Conservation (phyloP, 768 basidiomycete species). For the Lentinula raphanica region DNA sequence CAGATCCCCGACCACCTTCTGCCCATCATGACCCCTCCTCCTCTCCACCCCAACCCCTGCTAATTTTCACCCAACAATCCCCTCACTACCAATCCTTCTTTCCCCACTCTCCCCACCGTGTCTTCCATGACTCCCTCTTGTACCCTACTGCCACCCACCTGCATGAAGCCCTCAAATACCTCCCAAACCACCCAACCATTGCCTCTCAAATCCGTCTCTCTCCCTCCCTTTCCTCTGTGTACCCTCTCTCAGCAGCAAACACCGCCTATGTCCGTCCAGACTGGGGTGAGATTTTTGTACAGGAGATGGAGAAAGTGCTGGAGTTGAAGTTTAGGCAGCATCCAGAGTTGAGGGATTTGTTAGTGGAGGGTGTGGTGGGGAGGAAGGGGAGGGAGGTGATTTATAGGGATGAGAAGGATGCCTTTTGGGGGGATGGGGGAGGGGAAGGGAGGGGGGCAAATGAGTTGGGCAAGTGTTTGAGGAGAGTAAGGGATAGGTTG, state of each 20-base stretch:
- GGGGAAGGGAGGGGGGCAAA: conserved; percentile 42
- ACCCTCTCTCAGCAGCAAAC: conserved; percentile 26
- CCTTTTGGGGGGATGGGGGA: conserved; percentile 64
- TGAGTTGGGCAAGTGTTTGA: conserved; percentile 57
- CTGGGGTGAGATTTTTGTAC: conserved; percentile 50
- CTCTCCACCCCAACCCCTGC: conserved; percentile 30
- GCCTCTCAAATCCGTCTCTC: conserved; percentile 52
- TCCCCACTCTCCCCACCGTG: conserved; percentile 60
- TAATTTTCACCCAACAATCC: conserved; percentile 36
- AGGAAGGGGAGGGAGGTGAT: conserved; percentile 41
- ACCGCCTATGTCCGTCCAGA: conserved; percentile 36
- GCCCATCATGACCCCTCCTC: conserved; percentile 13
- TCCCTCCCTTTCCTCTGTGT: conserved; percentile 29
- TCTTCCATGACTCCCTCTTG: conserved; percentile 46
- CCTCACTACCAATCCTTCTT: conserved; percentile 44
- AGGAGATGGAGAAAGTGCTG: conserved; percentile 67
- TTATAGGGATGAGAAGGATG: conserved; percentile 49
- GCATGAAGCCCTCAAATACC: conserved; percentile 71
- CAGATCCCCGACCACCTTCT: background rate
- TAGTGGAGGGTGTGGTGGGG: conserved; percentile 44
- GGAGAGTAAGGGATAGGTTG: conserved; percentile 48
- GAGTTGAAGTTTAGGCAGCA: conserved; percentile 71
- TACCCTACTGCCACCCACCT: conserved; percentile 74
- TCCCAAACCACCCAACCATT: conserved; percentile 38
- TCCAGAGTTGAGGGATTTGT: conserved; percentile 43